Conservation (phyloP, 352 stramenopile species). For the Phytophthora vignae region DNA sequence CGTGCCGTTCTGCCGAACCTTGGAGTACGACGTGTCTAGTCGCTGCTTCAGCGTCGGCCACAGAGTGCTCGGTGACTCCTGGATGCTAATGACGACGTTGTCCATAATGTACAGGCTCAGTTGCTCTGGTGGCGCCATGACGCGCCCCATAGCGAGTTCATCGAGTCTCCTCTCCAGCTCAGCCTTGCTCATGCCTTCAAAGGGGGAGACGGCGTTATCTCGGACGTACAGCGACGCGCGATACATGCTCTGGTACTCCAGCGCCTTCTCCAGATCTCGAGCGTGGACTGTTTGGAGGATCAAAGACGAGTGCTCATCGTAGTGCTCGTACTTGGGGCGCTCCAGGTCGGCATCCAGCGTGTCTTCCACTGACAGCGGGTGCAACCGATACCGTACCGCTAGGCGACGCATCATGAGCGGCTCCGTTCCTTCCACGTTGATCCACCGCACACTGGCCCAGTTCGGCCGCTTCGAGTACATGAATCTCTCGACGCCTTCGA, state of each 20-base stretch:
- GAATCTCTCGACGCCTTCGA: slow-evolving; percentile 78
- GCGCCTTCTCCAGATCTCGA: slow-evolving; percentile 57
- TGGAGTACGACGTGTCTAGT: slow-evolving; percentile 83
- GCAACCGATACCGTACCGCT: slow-evolving; percentile 84
- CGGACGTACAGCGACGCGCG: slow-evolving; percentile 71
- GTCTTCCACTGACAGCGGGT: slow-evolving; percentile 88
- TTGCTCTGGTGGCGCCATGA: slow-evolving; percentile 84
- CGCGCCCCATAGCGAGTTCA: slow-evolving; percentile 58
- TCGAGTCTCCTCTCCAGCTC: slow-evolving; percentile 68
- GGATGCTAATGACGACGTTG: slow-evolving; percentile 79
- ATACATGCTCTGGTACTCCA: slow-evolving; percentile 80
- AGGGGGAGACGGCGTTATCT: slow-evolving; percentile 53
- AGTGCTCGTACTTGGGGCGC: slow-evolving; percentile 88
- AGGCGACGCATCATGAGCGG: slow-evolving; percentile 71
- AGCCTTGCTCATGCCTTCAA: slow-evolving; percentile 72
- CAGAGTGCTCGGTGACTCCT: slow-evolving; percentile 57
- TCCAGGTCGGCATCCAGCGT: slow-evolving; percentile 80
- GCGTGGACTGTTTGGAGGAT: slow-evolving; percentile 76
- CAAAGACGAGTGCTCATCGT: slow-evolving; percentile 85
- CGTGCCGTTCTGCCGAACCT: slow-evolving; percentile 79
- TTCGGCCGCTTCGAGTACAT: slow-evolving; percentile 82
- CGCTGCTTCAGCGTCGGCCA: slow-evolving; percentile 71
- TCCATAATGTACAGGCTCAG: slow-evolving; percentile 80
- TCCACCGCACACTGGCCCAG: slow-evolving; percentile 86
- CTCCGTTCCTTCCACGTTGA: slow-evolving; percentile 78